A percentile compares a stretch with the other conserved stretches of the same genome.
phyloP scores from a whole-genome alignment of 2,329 filamentous ascomycete genomes.

The Aspergillus clavatus region DNA sequence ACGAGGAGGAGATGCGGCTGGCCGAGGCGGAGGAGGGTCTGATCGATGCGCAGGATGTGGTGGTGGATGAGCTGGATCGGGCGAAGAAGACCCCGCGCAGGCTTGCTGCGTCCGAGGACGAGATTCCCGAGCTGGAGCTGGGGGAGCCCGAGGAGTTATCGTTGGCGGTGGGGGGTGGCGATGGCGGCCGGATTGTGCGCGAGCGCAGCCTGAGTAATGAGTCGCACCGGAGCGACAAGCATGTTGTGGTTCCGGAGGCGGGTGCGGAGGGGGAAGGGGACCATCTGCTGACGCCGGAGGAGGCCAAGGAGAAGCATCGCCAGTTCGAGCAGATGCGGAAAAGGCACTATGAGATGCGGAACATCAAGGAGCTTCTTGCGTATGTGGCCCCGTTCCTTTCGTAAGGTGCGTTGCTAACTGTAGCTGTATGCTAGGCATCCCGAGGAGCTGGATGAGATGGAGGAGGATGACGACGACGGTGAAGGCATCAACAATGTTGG shows the following conservation, averaged over 20 bases:
- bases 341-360: conserved; percentile 98
- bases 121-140: conserved; percentile 87
- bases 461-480: conserved; percentile 55
- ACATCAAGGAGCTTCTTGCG: conserved; percentile 84
- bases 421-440: conserved; percentile 48
- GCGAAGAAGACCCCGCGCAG: conserved; percentile 44
- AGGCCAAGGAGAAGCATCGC: conserved; percentile 85
- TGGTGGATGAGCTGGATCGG: conserved; percentile 62
- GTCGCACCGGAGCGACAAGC: conserved; percentile 56
- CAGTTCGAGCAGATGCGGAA: conserved; percentile 88
- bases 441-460: conserved; percentile 59
- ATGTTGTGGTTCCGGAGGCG: conserved; percentile 66
- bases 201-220: conserved; percentile 39
- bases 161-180: conserved; percentile 28
- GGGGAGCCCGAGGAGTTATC: conserved; percentile 82
- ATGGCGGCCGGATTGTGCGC: conserved; percentile 44
- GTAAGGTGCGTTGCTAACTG: conserved; percentile 1
- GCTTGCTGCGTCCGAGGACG: conserved; percentile 57
- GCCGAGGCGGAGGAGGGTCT: conserved; percentile 33
- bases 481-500: conserved; percentile 26
- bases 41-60: conserved; percentile 65
- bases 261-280: conserved; percentile 37
- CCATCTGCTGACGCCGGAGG: conserved; percentile 55
- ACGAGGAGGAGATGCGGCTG: conserved; percentile 62
- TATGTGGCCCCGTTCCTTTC: conserved; percentile 35